Evolutionary conservation across 805 yeast species (phyloP).

Genomic region (Blastobotrys mokoenaii): DNA sequence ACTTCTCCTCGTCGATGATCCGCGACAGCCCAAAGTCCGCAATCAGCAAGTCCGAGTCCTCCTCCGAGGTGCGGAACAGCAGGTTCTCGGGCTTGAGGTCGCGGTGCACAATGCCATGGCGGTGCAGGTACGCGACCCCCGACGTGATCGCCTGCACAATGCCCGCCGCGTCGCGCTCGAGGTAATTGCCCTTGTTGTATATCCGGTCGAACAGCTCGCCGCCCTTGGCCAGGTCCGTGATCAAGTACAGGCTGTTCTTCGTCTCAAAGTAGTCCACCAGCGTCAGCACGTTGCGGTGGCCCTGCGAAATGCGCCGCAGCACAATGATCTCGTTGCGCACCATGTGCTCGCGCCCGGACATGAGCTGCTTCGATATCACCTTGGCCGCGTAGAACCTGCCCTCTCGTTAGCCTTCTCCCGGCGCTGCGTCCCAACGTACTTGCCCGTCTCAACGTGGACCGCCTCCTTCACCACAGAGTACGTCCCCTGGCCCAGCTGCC

Average conservation of each 20-base stretch:
- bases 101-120: constrained; percentile 55
- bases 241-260: constrained; percentile 39
- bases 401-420: background rate
- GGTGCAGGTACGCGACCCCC: constrained; percentile 52
- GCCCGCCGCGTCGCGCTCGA: constrained; percentile 41
- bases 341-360: constrained; percentile 45
- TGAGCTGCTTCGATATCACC: constrained; percentile 39
- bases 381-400: constrained; percentile 45
- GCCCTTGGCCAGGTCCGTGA: constrained; percentile 60
- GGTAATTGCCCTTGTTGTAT: constrained; percentile 37
- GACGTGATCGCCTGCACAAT: constrained; percentile 43
- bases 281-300: constrained; percentile 49
- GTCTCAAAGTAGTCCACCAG: constrained; percentile 68
- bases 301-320: constrained; percentile 41
- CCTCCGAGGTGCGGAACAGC: constrained; percentile 38
- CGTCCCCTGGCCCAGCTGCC: constrained; percentile 35
- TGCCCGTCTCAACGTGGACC: constrained; percentile 32
- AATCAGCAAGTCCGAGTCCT: constrained; percentile 35
- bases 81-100: constrained; percentile 69
- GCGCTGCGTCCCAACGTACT: constrained; percentile 20
- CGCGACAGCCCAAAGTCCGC: constrained; percentile 64
- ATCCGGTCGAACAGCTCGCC: constrained; percentile 63
- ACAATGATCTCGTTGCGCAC: constrained; percentile 57
- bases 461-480: constrained; percentile 37
- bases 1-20: constrained; percentile 33